phyloP scores from a whole-genome alignment of 176 grass and related monocot genomes.

The Alloteropsis semialata region DNA sequence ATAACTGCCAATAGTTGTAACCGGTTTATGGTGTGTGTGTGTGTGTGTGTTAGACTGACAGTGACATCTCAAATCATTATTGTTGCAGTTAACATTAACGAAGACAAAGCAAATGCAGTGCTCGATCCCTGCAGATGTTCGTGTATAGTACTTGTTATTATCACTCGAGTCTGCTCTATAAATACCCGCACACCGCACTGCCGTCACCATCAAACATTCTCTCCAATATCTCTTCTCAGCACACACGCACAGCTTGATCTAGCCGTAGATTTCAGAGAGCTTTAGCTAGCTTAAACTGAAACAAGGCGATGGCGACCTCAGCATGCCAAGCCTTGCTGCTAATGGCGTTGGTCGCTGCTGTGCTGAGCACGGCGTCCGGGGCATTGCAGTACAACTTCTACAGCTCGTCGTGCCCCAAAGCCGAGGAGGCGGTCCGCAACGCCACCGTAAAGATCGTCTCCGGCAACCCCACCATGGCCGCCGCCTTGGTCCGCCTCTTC shows the following conservation, averaged over 20 bases:
- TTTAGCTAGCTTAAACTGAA: not conserved
- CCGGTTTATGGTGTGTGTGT: not conserved
- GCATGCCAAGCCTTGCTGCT: not conserved
- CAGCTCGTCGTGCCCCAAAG: not conserved
- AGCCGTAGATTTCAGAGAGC: no score
- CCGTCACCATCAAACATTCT: not conserved
- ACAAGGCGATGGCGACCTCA: not conserved
- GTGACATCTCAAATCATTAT: not conserved
- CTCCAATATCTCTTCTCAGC: not conserved
- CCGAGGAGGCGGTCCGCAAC: not conserved
- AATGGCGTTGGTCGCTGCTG: not conserved
- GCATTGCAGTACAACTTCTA: not conserved
- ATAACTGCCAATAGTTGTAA: not conserved
- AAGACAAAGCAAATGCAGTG: not conserved
- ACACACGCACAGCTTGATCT: not conserved
- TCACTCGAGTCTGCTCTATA: not conserved
- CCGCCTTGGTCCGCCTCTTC: conserved; percentile 47
- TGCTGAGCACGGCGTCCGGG: not conserved
- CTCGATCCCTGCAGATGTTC: no score
- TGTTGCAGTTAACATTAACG: not conserved
- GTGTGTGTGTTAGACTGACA: no score
- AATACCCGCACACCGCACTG: not conserved
- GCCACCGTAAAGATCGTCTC: not conserved
- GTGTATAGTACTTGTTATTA: not conserved
- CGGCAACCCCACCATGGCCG: not conserved